A percentile compares a stretch with the other conserved stretches of the same genome.
Evolutionary conservation across 352 stramenopile genomes (phyloP).

Genomic region (Pythium apleroticum): DNA sequence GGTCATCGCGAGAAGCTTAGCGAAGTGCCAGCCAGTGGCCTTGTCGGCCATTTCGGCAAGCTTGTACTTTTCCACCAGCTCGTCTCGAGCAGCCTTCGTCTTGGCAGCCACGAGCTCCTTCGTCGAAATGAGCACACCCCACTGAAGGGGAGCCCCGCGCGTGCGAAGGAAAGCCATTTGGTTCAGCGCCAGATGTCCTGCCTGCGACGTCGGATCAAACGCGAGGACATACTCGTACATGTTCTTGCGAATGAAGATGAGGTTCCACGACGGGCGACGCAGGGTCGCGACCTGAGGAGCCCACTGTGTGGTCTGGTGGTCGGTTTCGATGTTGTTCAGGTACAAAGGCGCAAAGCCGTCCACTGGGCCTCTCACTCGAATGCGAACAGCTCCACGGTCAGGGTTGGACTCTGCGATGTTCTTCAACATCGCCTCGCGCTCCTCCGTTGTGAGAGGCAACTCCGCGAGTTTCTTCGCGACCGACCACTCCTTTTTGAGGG

Average conservation of each 20-base stretch:
- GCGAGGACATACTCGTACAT: slow-evolving; percentile 87
- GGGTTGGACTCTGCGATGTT: slow-evolving; percentile 55
- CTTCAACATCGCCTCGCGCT: slow-evolving; percentile 58
- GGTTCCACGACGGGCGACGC: slow-evolving; percentile 62
- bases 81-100: slow-evolving; percentile 36
- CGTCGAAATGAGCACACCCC: slow-evolving; percentile 69
- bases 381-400: slow-evolving; percentile 48
- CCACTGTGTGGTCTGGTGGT: slow-evolving; percentile 55
- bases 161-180: slow-evolving; percentile 73
- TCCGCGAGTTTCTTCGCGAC: slow-evolving; percentile 63
- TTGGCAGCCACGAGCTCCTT: slow-evolving; percentile 62
- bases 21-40: slow-evolving; percentile 73
- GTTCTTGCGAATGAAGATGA: slow-evolving; percentile 85
- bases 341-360: slow-evolving; percentile 69
- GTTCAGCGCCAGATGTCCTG: slow-evolving; percentile 45
- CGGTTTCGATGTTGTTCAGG: slow-evolving; percentile 81
- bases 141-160: slow-evolving; percentile 75
- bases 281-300: slow-evolving; percentile 44
- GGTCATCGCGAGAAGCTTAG: slow-evolving; percentile 71
- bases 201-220: slow-evolving; percentile 57
- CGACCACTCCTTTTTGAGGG: slow-evolving; percentile 76
- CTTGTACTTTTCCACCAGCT: slow-evolving; percentile 40
- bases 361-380: slow-evolving; percentile 61
- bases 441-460: slow-evolving; percentile 43
- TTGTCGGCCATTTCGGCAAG: slow-evolving; percentile 26